Evolutionary conservation across 1,139 yeast species (phyloP).

Genomic region (Kazachstania sp.): DNA sequence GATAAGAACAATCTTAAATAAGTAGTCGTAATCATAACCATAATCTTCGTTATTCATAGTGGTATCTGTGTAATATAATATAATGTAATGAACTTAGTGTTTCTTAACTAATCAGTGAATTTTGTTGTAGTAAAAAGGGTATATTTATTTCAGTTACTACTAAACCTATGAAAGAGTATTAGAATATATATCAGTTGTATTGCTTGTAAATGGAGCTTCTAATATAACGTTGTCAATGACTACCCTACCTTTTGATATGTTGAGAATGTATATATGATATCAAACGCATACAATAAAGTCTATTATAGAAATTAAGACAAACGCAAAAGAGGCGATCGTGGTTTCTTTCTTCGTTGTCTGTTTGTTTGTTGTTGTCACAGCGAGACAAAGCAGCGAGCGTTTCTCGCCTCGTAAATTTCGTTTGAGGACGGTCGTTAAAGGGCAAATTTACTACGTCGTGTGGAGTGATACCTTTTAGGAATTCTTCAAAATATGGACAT

Average conservation of each 20-base stretch:
- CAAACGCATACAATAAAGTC: background rate
- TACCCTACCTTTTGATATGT: background rate
- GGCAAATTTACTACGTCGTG: no score
- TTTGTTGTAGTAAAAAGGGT: background rate
- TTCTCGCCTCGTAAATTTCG: no score
- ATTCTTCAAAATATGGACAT: no score
- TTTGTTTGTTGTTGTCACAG: background rate
- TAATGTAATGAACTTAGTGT: no score
- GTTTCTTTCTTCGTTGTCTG: background rate
- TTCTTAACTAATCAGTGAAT: background rate
- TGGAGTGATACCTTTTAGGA: no score
- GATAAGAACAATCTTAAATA: constrained; percentile 90
- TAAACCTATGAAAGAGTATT: no score
- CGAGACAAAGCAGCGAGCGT: no score
- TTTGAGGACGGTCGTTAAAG: no score
- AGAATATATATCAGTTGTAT: no score
- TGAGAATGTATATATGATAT: background rate
- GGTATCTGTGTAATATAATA: background rate
- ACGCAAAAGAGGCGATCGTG: background rate
- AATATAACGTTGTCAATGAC: no score
- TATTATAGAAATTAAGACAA: background rate
- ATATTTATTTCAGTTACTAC: background rate
- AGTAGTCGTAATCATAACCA: constrained; percentile 89
- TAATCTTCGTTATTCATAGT: constrained; percentile 51
- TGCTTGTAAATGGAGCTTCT: no score